Percentiles rank a stretch among this genome's conserved stretches.
Conservation (phyloP, 2,329 filamentous ascomycete genomes). For the Alternaria postmessia region DNA sequence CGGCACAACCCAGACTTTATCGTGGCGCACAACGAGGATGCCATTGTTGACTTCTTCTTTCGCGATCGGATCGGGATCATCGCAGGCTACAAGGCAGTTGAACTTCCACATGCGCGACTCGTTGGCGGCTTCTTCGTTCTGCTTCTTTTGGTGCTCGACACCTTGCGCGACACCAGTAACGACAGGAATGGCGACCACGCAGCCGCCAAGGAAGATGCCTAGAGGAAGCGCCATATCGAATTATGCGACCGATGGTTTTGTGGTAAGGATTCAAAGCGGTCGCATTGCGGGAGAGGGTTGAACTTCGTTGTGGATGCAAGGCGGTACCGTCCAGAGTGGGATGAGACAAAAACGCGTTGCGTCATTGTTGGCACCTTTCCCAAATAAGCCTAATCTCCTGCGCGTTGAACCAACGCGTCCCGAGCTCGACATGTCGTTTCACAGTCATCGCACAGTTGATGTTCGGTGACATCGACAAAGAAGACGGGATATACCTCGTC, state of each 20-base stretch:
- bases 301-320: background rate
- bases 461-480: background rate
- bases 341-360: constrained; percentile 1
- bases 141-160: constrained; percentile 59
- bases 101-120: constrained; percentile 62
- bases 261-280: too few relatives aligned
- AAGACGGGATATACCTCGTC: background rate
- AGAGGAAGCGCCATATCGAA: constrained; percentile 35
- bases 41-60: constrained; percentile 52
- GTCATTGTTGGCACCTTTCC: constrained; percentile 2
- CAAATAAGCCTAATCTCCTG: background rate
- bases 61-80: constrained; percentile 41
- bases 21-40: constrained; percentile 56
- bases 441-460: background rate
- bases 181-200: constrained; percentile 57
- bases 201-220: constrained; percentile 50
- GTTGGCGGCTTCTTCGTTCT: constrained; percentile 59
- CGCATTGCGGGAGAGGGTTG: background rate
- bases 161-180: constrained; percentile 62
- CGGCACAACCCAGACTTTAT: constrained; percentile 53
- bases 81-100: constrained; percentile 57
- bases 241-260: background rate
- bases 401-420: background rate
- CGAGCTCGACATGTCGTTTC: background rate
- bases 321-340: background rate